Evolutionary conservation across 192 early-diverging fungal genomes (phyloP), one percentile per base, ranked within the genome.

Genomic region (Podila epigama): DNA sequence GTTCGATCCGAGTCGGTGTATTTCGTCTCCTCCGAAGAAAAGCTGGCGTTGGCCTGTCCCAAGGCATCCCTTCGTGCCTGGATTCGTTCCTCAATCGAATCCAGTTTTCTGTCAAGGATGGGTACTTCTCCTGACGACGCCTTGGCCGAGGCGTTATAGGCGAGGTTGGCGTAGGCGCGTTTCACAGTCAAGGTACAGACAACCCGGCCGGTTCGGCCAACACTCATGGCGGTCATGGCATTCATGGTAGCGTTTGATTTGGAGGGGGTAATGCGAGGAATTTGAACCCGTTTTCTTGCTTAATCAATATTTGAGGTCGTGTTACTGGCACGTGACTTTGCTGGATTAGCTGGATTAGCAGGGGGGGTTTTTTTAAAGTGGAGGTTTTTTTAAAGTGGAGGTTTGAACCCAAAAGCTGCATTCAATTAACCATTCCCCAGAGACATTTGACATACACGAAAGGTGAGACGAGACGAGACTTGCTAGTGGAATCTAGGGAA

Each of bases 11-110:
- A 55, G 42, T 48, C n/a, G 16, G 44, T 32, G 15, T 32, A 34
- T 18, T 34, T 44, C 10, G 41, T 13, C 15, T 40, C 37, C 13
- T 67, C 71, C 48, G 63, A 55, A 35, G 73, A 48, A 13, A 10
- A 18, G 11, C 40, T n/a, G 36, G 61, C 59, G 36, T 31, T 16
- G 22, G 54, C 63, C 16, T 25, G 32, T 27, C 44, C 36, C 31
- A 77, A 50, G 18, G 66, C 65, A 51, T 68, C 66, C 61, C 66
- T 58, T 22, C 73, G 73, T 42, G 73, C 73, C 66, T 68, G 73
- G 64, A 77, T 77, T 34, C 73, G 73, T 44, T 68, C 73, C 56
- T 77, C 73, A 50, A 77, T 66, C 8, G 73, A 68, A 68, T 64
- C 66, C 12, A 77, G 66, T 48, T 77, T 77, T 13, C 73, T 35